A percentile compares a stretch with the other conserved stretches of the same genome.
phyloP scores from a whole-genome alignment of 2,329 filamentous ascomycete genomes.

The Emmonsia crescens region DNA sequence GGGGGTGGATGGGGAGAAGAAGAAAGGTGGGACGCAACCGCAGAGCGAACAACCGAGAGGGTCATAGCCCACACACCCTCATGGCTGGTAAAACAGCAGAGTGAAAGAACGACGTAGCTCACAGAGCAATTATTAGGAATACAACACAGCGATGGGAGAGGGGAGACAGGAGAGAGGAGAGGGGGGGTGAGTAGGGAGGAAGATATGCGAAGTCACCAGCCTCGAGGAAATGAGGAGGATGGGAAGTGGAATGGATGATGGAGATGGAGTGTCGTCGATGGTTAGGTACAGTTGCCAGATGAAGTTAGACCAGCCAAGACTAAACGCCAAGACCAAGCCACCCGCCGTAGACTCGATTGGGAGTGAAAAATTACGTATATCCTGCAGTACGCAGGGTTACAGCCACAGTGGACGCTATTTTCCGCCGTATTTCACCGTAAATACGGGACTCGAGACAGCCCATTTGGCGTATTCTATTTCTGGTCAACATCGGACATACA shows the following conservation, averaged over 20 bases:
- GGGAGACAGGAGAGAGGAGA: background rate
- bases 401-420: background rate
- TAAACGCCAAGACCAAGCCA: background rate
- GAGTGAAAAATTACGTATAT: background rate
- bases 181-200: background rate
- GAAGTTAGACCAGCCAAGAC: background rate
- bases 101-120: constrained; percentile 27
- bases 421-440: background rate
- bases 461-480: too few relatives aligned
- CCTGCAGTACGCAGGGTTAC: background rate
- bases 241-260: background rate
- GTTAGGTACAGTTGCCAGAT: background rate
- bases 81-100: constrained; percentile 30
- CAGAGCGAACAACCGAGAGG: constrained; percentile 2
- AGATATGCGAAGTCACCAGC: constrained; percentile 1
- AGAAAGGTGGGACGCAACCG: constrained; percentile 5
- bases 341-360: background rate
- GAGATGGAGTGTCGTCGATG: constrained; percentile 3
- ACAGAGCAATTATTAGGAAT: constrained; percentile 6
- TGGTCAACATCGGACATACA: too few relatives aligned
- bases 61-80: constrained; percentile 8
- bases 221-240: background rate
- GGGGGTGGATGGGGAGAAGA: background rate
- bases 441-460: too few relatives aligned
- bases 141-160: background rate